Evolutionary conservation across 1,139 yeast species (phyloP).

Genomic region (Saccharomycopsis crataegensis): DNA sequence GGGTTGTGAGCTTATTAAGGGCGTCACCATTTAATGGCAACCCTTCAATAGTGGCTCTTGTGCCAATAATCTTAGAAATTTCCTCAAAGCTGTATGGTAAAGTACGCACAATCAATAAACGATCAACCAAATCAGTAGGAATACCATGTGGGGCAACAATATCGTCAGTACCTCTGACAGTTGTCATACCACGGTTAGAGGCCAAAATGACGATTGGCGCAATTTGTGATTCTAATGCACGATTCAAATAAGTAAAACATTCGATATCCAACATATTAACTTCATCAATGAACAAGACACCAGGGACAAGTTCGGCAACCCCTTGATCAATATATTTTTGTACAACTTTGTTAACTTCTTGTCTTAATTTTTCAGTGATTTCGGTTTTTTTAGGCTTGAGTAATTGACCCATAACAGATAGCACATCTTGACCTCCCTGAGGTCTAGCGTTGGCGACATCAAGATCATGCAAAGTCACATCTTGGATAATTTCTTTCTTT

Average conservation of each 20-base stretch:
- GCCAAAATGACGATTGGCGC: slow-evolving; percentile 96
- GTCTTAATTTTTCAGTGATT: slow-evolving; percentile 89
- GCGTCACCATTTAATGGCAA: slow-evolving; percentile 61
- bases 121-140: slow-evolving; percentile 89
- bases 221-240: slow-evolving; percentile 85
- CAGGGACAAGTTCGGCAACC: slow-evolving; percentile 95
- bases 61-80: slow-evolving; percentile 46
- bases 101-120: slow-evolving; percentile 86
- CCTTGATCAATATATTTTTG: slow-evolving; percentile 97
- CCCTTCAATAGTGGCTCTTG: slow-evolving; percentile 57
- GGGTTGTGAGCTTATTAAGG: slow-evolving; percentile 59
- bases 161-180: slow-evolving; percentile 87
- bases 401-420: slow-evolving; percentile 98
- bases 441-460: slow-evolving; percentile 97
- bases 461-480: slow-evolving; percentile 89
- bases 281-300: slow-evolving; percentile 94
- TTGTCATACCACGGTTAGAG: slow-evolving; percentile 34
- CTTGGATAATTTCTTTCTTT: slow-evolving; percentile 96
- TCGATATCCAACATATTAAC: slow-evolving; percentile 97
- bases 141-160: slow-evolving; percentile 91
- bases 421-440: slow-evolving; percentile 97
- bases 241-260: slow-evolving; percentile 86
- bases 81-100: slow-evolving; percentile 81
- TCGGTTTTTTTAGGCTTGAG: slow-evolving; percentile 97
- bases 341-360: slow-evolving; percentile 92